These are phyloP conservation scores for Kluyveromyces nonfermentans DNA, from an alignment of 805 yeast species.

Conservation along the genomic window DNA sequence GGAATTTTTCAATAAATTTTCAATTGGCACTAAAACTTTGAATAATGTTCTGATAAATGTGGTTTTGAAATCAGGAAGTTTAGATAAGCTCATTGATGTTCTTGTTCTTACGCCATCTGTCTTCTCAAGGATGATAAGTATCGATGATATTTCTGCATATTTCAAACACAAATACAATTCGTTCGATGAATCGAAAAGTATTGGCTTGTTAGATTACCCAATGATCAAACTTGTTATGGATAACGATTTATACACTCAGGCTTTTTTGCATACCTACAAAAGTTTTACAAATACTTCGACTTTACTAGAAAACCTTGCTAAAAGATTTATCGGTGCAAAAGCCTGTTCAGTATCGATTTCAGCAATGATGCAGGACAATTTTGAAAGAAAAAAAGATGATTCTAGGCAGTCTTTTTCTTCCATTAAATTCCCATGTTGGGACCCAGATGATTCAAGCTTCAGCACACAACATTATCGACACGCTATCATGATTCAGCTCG, in stretches of 20 bases:
- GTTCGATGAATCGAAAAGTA: conserved; percentile 3
- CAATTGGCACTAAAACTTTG: conserved; percentile 25
- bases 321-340: conserved; percentile 52
- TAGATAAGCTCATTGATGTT: conserved; percentile 71
- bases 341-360: conserved; percentile 50
- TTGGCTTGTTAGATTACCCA: conserved; percentile 31
- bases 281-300: conserved; percentile 51
- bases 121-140: conserved; percentile 38
- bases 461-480: conserved; percentile 52
- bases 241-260: conserved; percentile 51
- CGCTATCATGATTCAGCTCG: conserved; percentile 71
- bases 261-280: conserved; percentile 61
- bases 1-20: conserved; percentile 25
- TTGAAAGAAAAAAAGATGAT: conserved; percentile 8
- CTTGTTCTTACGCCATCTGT: conserved; percentile 62
- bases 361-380: conserved; percentile 20
- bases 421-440: conserved; percentile 54
- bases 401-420: conserved; percentile 15
- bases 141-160: conserved; percentile 35
- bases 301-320: conserved; percentile 43
- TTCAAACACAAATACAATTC: conserved; percentile 10
- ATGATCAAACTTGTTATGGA: conserved; percentile 47
- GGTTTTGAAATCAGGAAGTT: conserved; percentile 56
- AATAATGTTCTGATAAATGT: conserved; percentile 34
- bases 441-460: conserved; percentile 29